Evolutionary conservation across 768 basidiomycete genomes (phyloP), one percentile per base, ranked within the genome.

Genomic region (Kwoniella europaea): DNA sequence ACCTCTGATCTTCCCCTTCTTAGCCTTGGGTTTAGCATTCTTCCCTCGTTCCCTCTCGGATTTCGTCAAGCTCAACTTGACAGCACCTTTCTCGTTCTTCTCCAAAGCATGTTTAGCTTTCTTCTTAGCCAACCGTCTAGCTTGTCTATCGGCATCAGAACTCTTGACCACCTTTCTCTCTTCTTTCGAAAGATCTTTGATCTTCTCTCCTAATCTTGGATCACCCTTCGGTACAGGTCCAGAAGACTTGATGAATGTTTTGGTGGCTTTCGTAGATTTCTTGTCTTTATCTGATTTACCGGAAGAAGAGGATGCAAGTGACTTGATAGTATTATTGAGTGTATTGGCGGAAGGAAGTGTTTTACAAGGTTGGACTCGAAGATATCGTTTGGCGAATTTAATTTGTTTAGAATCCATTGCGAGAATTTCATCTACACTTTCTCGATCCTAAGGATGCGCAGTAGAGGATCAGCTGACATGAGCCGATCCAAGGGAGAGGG

Each of bases 341-440:
- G 68, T 52, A 2, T 72, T 69, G 18, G 76, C 24, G 86, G 20
- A 88, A 85, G 24, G 89, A 62, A n/a, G 76, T 9, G 89, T 89
- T 82, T 93, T 96, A 86, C 94, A 98, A 46, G 92, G 89, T 79
- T 98, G 92, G 3, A 98, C 89, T 22, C 96, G 91, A 3, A 98
- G 86, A 77, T 91, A 93, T 74, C 94, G 92, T 82, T 96, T 97
- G 18, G 92, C 93, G 79, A 98, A 93, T 81, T 91, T 93, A 82
- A 98, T 88, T 74, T 90, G 91, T 56, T 82, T 85, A 18, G 88
- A 86, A 57, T 93, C 91, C 18, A 98, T 84, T 0, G 92, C 92
- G 44, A 99, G 86, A 55, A 98, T 83, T 84, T 98, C 94, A 81
- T 99, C 96, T 0, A 97, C 93, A 80, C 92, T 94, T 82, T 90